A percentile compares a stretch with the other conserved stretches of the same genome.
These are phyloP conservation scores for Didymella pinodella DNA, from an alignment of 2,329 filamentous ascomycete species.

Conservation along the genomic window DNA sequence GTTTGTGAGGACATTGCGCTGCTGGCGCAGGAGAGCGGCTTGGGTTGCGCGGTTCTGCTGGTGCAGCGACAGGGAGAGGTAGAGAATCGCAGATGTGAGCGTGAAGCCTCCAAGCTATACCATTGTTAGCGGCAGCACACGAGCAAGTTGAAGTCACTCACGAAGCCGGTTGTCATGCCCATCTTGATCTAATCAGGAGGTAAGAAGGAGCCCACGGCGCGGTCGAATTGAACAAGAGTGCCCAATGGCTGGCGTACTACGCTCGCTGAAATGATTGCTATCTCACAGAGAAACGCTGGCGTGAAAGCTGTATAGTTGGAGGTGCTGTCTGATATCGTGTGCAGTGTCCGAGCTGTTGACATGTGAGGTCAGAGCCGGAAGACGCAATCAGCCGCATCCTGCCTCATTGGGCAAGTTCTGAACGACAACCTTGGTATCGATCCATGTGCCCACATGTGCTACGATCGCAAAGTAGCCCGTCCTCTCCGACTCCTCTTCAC, in stretches of 20 bases:
- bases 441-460: not conserved
- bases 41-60: conserved; percentile 57
- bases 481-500: not conserved
- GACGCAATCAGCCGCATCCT: conserved; percentile 17
- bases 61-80: conserved; percentile 54
- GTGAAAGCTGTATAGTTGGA: not conserved
- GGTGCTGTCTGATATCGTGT: conserved; percentile 1
- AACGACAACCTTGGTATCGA: conserved; percentile 2
- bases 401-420: conserved; percentile 12
- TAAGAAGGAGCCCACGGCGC: conserved; percentile 2
- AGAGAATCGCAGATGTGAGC: conserved; percentile 56
- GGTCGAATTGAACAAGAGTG: not conserved
- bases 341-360: conserved; percentile 10
- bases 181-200: conserved; percentile 41
- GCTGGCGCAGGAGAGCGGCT: conserved; percentile 56
- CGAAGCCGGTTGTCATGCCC: conserved; percentile 63
- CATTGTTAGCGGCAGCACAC: conserved; percentile 13
- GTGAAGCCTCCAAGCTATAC: conserved; percentile 59
- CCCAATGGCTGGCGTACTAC: conserved; percentile 12
- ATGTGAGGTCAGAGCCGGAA: conserved; percentile 20
- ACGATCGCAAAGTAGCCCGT: not conserved
- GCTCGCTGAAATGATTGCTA: not conserved
- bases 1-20: conserved; percentile 54
- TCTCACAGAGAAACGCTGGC: no score
- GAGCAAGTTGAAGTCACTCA: conserved; percentile 35